These are phyloP conservation scores for Rhodofomes roseus DNA, from an alignment of 1,284 basidiomycete species.

Conservation along the genomic window DNA sequence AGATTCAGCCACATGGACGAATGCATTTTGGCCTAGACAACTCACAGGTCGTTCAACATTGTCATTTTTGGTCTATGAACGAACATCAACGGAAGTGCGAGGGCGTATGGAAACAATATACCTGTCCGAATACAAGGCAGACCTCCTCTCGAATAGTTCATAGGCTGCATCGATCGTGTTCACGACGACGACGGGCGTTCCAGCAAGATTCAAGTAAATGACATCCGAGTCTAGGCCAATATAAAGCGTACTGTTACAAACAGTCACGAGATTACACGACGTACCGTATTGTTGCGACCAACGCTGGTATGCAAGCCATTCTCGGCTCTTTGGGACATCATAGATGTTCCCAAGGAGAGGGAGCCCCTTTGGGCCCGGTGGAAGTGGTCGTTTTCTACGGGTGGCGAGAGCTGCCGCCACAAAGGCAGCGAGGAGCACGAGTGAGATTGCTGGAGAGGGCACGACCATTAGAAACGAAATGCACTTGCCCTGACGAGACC, in stretches of 20 bases:
- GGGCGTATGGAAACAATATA: conserved; percentile 1
- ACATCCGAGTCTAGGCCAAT: conserved; percentile 23
- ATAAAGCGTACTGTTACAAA: neutral
- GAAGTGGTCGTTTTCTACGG: conserved; percentile 15
- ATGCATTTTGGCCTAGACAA: neutral
- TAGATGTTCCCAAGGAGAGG: conserved; percentile 27
- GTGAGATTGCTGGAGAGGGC: conserved; percentile 5
- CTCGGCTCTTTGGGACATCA: conserved; percentile 22
- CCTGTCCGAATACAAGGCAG: conserved; percentile 24
- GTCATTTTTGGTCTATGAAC: conserved; percentile 18
- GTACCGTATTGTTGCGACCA: conserved; percentile 20
- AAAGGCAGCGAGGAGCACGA: conserved; percentile 9
- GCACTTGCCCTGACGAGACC: conserved; percentile 2
- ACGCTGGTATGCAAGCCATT: conserved; percentile 22
- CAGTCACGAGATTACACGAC: neutral
- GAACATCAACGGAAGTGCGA: neutral
- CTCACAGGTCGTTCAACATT: conserved; percentile 25
- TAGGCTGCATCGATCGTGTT: conserved; percentile 25
- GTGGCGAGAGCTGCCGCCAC: conserved; percentile 2
- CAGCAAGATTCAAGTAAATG: conserved; percentile 21
- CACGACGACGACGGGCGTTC: conserved; percentile 22
- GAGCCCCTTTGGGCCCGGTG: conserved; percentile 25
- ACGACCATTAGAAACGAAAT: conserved; percentile 1
- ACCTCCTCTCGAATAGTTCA: conserved; percentile 25
- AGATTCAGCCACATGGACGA: neutral